These are phyloP conservation scores for Plasmodium fragile DNA, from an alignment of 169 alveolate species.

Conservation along the genomic window DNA sequence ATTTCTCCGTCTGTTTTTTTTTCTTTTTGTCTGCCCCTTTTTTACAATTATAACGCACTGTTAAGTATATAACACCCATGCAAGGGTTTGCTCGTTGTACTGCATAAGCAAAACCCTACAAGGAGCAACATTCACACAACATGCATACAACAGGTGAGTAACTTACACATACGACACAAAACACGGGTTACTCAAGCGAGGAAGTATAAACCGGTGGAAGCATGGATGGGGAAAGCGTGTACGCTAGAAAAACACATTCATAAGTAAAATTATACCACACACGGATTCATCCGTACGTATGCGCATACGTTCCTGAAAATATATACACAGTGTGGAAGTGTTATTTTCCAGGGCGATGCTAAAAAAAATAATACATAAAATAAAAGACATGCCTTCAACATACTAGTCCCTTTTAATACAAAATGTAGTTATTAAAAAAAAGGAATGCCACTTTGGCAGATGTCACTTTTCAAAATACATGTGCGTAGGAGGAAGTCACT, in stretches of 20 bases:
- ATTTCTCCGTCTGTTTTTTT: background rate
- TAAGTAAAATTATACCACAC: background rate
- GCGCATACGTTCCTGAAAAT: background rate
- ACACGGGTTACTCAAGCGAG: background rate
- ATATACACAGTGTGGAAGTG: background rate
- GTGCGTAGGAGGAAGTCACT: background rate
- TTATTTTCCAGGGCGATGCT: background rate
- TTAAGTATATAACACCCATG: background rate
- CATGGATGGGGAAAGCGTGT: background rate
- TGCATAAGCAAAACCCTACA: background rate
- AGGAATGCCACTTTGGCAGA: background rate
- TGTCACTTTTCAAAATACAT: background rate
- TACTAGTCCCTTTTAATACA: background rate
- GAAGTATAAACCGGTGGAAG: background rate
- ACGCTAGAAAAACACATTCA: background rate
- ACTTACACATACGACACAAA: background rate
- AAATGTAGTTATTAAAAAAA: background rate
- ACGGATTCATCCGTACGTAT: background rate
- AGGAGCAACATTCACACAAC: background rate
- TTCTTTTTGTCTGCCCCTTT: background rate
- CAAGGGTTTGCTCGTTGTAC: background rate
- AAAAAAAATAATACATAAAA: too few species aligned
- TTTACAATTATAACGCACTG: background rate
- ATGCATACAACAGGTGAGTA: background rate
- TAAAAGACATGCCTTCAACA: background rate